These are phyloP conservation scores for Paramecium primaurelia DNA, from an alignment of 73 alveolate genomes.

Conservation along the genomic window DNA sequence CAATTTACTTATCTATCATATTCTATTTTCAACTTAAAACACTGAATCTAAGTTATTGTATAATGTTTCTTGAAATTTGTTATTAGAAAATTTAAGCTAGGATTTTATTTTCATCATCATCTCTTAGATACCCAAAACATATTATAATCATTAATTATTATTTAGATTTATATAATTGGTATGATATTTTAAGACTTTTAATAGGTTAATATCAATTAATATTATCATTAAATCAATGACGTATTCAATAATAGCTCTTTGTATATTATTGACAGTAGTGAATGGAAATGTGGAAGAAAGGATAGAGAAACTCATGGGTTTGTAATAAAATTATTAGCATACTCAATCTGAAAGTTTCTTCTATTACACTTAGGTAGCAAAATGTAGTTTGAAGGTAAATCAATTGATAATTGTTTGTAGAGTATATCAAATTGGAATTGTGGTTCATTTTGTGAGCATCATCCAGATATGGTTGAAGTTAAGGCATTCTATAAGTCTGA, in stretches of 20 bases:
- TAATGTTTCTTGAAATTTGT: too few relatives aligned
- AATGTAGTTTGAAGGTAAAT: slow-evolving; percentile 1
- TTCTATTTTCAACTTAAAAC: too few relatives aligned
- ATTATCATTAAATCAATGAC: background rate
- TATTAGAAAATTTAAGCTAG: too few relatives aligned
- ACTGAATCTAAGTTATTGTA: too few relatives aligned
- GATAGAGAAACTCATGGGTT: background rate
- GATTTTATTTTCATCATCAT: too few relatives aligned
- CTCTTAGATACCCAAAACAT: background rate
- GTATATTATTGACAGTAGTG: background rate
- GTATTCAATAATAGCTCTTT: background rate
- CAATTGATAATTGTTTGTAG: background rate
- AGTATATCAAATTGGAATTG: slow-evolving; percentile 50
- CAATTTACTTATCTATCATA: too few relatives aligned
- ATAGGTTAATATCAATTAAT: background rate
- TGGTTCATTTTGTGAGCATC: slow-evolving; percentile 37
- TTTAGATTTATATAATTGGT: background rate
- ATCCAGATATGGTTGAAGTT: slow-evolving; percentile 55
- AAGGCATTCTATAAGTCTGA: slow-evolving; percentile 48
- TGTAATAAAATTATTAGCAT: background rate
- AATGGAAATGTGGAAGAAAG: background rate
- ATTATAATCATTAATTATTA: background rate
- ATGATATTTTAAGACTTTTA: background rate
- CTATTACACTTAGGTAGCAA: background rate
- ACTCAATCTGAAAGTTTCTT: background rate